Conservation (phyloP, 768 basidiomycete species). For the Cystobasidium ongulense region DNA sequence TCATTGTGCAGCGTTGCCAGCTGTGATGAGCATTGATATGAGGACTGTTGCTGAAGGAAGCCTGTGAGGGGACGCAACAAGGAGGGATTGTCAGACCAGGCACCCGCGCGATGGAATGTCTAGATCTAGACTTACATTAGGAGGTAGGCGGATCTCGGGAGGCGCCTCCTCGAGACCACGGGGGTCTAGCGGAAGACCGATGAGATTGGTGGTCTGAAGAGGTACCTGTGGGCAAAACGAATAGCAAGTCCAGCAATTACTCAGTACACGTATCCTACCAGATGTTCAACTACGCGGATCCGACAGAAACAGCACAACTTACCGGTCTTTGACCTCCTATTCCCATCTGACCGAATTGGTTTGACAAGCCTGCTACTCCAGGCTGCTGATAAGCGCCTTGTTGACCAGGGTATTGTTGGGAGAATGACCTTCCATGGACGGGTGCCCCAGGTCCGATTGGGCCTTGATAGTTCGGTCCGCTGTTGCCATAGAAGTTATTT, state of each 20-base stretch:
- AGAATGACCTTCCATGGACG: slow-evolving; percentile 40
- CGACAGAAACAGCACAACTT: neutral
- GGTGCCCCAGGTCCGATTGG: slow-evolving; percentile 43
- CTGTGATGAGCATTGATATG: slow-evolving; percentile 76
- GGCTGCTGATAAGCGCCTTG: slow-evolving; percentile 36
- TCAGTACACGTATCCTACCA: too few relatives aligned
- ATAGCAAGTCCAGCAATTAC: neutral
- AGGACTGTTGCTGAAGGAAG: slow-evolving; percentile 68
- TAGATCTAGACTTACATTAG: slow-evolving; percentile 50
- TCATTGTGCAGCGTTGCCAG: slow-evolving; percentile 84
- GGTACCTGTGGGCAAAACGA: slow-evolving; percentile 49
- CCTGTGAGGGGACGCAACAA: slow-evolving; percentile 41
- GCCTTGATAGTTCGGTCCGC: slow-evolving; percentile 48
- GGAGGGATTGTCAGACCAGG: slow-evolving; percentile 38
- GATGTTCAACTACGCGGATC: too few relatives aligned
- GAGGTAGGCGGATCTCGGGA: slow-evolving; percentile 81
- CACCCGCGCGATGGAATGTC: neutral
- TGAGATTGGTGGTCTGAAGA: slow-evolving; percentile 78
- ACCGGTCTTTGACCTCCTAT: slow-evolving; percentile 52
- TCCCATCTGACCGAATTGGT: slow-evolving; percentile 85
- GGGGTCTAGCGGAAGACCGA: slow-evolving; percentile 87
- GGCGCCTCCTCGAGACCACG: slow-evolving; percentile 69
- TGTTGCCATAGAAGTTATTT: slow-evolving; percentile 49
- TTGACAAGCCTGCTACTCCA: slow-evolving; percentile 57
- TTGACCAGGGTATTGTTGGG: slow-evolving; percentile 35